Base-by-base conservation (phyloP, 805 yeast genomes). In the Starmerella cellae region DNA sequence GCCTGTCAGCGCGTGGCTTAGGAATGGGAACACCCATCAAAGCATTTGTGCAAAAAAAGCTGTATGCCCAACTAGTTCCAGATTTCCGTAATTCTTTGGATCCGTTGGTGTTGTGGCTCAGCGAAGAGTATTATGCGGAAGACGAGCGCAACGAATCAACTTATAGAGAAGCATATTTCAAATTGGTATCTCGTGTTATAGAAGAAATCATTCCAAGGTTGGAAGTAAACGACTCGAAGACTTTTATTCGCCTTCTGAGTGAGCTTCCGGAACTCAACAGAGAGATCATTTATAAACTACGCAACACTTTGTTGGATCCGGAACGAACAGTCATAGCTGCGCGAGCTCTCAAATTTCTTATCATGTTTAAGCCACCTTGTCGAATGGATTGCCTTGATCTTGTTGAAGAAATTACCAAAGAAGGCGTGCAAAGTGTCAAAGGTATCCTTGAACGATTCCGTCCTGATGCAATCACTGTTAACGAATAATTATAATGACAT, bases 281-380 rank as follows among this genome's bases (percentile, higher is more conserved):
- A 27, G 71, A 65, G 1, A 69, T 84, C 48, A 75, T 91, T 2
- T 61, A 64, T 18, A 75, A 77, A 44, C 69, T 88, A 41, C 73
- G 74, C 54, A 75, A 88, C 10, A 62, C 91, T 14, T 80, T 95
- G 56, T 64, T 74, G 35, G 97, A 91, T 58, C 97, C 97, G 0
- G 79, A 74, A 19, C 73, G 96, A 60, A 68, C 75, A 19, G 70
- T 77, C 39, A 63, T 88, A 20, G 98, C 97, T 0, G 75, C 82
- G 52, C 78, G 83, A 52, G 75, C 94, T 1, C 63, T 93, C 43
- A 82, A 82, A 45, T 64, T 79, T 55, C 62, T 91, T 47, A 74
- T 87, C 42, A 81, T 84, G 88, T 82, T 82, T 60, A 72, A 94
- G 54, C 95, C 95, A 1, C 96, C 97, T 0, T 83, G 74, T 23